Percentiles rank a stretch among this genome's conserved stretches.
Conservation (phyloP, 208 protist species). For the Wallacemonas sp. region DNA sequence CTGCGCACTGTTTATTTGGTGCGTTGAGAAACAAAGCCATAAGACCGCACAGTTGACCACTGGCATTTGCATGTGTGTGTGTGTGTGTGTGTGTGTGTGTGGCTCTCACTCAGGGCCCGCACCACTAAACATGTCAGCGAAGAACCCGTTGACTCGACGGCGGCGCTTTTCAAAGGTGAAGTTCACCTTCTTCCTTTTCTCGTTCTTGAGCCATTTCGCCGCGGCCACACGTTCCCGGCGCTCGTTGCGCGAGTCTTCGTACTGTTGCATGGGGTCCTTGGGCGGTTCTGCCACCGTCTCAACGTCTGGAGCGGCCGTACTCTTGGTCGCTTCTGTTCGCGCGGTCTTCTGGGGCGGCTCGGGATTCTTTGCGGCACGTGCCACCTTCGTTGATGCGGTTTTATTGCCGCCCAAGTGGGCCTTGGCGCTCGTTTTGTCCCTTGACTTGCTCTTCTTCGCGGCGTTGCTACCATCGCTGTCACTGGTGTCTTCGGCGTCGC, state of each 20-base stretch:
- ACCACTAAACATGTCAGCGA: conserved; percentile 58
- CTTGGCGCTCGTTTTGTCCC: neutral
- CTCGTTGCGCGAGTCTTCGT: conserved; percentile 49
- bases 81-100: too few relatives aligned
- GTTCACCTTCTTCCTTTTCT: conserved; percentile 85
- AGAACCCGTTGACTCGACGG: conserved; percentile 83
- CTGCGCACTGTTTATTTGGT: too few relatives aligned
- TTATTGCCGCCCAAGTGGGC: neutral
- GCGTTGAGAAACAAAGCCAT: too few relatives aligned
- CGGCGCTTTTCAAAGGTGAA: conserved; percentile 85
- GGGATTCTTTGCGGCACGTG: neutral
- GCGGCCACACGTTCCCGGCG: conserved; percentile 77
- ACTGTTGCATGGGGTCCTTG: conserved; percentile 39
- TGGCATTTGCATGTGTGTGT: too few relatives aligned
- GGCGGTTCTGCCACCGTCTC: neutral
- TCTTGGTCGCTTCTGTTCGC: neutral
- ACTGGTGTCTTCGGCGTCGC: conserved; percentile 6
- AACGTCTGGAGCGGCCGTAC: neutral
- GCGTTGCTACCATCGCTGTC: conserved; percentile 1
- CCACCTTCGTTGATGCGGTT: conserved; percentile 5
- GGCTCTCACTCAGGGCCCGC: neutral
- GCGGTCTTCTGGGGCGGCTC: neutral
- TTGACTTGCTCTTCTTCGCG: conserved; percentile 4
- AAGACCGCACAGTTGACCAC: too few relatives aligned
- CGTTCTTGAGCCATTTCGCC: conserved; percentile 81